These are phyloP conservation scores for Euclidium syriacum DNA, from an alignment of 345 rosid species.

Conservation along the genomic window DNA sequence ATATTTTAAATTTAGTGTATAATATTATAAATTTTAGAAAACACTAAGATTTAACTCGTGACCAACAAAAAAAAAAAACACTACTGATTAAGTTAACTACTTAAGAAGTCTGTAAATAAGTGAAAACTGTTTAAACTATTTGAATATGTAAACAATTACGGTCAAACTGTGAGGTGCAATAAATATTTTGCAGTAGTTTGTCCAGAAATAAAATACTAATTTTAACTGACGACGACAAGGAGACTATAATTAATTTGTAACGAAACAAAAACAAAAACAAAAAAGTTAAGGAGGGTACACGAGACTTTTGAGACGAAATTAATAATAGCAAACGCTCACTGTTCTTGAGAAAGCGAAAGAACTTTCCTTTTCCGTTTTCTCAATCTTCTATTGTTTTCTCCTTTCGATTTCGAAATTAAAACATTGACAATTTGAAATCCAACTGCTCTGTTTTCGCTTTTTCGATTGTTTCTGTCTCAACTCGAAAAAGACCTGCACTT, in stretches of 20 bases:
- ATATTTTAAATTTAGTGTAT: too few species aligned
- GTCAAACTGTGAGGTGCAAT: conserved; percentile 20
- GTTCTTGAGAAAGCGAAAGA: conserved; percentile 36
- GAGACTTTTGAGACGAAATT: conserved; percentile 17
- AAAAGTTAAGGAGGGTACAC: conserved; percentile 5
- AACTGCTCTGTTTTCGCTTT: conserved; percentile 24
- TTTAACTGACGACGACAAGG: conserved; percentile 25
- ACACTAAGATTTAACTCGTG: too few species aligned
- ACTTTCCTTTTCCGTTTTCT: conserved; percentile 35
- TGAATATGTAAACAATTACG: conserved; percentile 7
- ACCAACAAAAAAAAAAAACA: too few species aligned
- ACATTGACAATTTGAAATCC: conserved; percentile 11
- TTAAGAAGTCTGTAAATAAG: too few species aligned
- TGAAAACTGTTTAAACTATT: not conserved
- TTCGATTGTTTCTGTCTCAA: conserved; percentile 32
- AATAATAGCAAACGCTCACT: conserved; percentile 25
- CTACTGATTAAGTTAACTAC: too few species aligned
- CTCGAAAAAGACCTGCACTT: conserved; percentile 32
- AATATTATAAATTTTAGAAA: too few species aligned
- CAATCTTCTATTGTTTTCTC: not conserved
- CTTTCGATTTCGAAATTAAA: conserved; percentile 5
- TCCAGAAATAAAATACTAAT: not conserved
- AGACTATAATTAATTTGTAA: not conserved
- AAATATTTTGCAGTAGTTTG: conserved; percentile 23
- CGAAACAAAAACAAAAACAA: not conserved